Percentiles rank a stretch among this genome's conserved stretches.
These are phyloP conservation scores for Spiraea crenata DNA, from an alignment of 331 rosid species.

Conservation along the genomic window DNA sequence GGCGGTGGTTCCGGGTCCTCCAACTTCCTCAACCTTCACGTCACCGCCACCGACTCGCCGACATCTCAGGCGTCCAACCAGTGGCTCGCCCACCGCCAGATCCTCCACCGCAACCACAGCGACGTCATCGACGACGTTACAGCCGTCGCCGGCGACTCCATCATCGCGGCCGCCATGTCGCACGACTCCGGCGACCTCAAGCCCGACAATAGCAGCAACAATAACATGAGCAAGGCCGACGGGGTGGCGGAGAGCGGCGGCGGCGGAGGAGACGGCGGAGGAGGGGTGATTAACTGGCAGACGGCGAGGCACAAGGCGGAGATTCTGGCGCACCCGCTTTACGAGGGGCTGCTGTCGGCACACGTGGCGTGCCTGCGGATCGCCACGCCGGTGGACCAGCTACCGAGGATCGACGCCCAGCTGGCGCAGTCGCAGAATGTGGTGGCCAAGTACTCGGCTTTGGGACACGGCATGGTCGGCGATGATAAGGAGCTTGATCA, in stretches of 20 bases:
- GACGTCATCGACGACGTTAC: constrained; percentile 63
- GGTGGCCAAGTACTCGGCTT: constrained; percentile 82
- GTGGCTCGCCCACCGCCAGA: constrained; percentile 72
- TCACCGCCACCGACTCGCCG: constrained; percentile 60
- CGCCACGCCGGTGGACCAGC: constrained; percentile 98
- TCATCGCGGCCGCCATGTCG: constrained; percentile 55
- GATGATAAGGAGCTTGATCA: constrained; percentile 92
- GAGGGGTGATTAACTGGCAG: constrained; percentile 75
- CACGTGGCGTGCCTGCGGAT: constrained; percentile 93
- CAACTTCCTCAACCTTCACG: constrained; percentile 85
- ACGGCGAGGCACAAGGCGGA: constrained; percentile 79
- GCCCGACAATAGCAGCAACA: constrained; percentile 31
- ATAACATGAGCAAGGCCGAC: constrained; percentile 32
- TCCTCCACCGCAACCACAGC: constrained; percentile 81
- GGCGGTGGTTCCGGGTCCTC: not conserved
- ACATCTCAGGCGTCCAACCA: constrained; percentile 67
- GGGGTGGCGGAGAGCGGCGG: constrained; percentile 31
- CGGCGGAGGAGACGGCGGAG: constrained; percentile 34
- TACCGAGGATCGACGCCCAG: constrained; percentile 97
- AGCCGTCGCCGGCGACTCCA: constrained; percentile 42
- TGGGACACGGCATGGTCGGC: constrained; percentile 57
- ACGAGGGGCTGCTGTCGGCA: constrained; percentile 88
- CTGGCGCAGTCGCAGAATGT: constrained; percentile 93
- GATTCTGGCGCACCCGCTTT: constrained; percentile 80
- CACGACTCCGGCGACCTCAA: constrained; percentile 63